A percentile compares a stretch with the other conserved stretches of the same genome.
Evolutionary conservation across 2,329 filamentous ascomycete species (phyloP).

Genomic region (Teratosphaeria viscida): DNA sequence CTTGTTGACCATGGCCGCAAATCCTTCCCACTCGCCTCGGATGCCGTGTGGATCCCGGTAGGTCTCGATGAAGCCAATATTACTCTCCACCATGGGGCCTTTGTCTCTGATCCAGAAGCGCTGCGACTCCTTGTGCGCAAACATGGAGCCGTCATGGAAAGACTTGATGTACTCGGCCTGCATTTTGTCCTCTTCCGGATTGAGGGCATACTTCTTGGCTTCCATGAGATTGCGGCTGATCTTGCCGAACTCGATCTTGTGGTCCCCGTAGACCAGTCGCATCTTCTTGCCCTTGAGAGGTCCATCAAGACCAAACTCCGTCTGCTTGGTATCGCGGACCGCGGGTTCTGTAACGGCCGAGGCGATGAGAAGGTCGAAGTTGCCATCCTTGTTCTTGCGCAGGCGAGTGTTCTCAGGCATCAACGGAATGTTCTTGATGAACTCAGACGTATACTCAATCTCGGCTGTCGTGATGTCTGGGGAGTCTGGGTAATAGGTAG

Average conservation of each 20-base stretch:
- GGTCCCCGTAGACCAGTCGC: constrained; percentile 36
- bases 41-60: constrained; percentile 46
- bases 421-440: constrained; percentile 36
- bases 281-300: constrained; percentile 36
- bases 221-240: constrained; percentile 37
- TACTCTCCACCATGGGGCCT: constrained; percentile 40
- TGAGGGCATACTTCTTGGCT: constrained; percentile 38
- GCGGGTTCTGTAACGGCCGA: constrained; percentile 33
- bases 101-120: constrained; percentile 45
- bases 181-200: constrained; percentile 36
- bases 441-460: constrained; percentile 36
- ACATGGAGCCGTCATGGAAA: constrained; percentile 40
- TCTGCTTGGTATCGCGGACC: constrained; percentile 32
- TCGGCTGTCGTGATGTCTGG: constrained; percentile 38
- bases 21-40: constrained; percentile 44
- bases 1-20: constrained; percentile 62
- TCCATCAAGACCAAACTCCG: constrained; percentile 35
- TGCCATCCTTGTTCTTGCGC: constrained; percentile 32
- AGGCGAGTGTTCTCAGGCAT: constrained; percentile 42
- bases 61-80: constrained; percentile 46
- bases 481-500: constrained; percentile 41
- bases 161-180: constrained; percentile 38
- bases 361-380: constrained; percentile 40
- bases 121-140: constrained; percentile 42
- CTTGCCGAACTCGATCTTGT: constrained; percentile 36